Evolutionary conservation across 257 asterid species (phyloP).

Genomic region (Capsicum pubescens): DNA sequence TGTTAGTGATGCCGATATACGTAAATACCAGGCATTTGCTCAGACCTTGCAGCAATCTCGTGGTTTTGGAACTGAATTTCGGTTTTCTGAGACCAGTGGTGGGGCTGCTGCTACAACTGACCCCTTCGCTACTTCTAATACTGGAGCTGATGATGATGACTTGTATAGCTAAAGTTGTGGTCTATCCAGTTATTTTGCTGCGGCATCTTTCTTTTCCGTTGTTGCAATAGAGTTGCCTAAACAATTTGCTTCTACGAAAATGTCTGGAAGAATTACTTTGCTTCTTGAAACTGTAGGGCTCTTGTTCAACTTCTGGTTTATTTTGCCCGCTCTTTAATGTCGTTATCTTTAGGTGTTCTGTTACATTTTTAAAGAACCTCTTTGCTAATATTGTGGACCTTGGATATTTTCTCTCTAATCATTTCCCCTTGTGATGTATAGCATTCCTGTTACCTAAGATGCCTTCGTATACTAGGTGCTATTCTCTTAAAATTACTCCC

Average conservation of each 20-base stretch:
- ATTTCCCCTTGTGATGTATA: not conserved
- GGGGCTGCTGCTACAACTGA: conserved; percentile 48
- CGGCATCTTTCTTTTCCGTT: conserved; percentile 23
- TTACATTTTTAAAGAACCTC: conserved; percentile 7
- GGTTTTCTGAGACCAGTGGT: conserved; percentile 51
- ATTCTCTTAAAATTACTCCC: not conserved
- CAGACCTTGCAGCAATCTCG: conserved; percentile 72
- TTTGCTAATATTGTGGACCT: not conserved
- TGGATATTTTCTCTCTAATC: not conserved
- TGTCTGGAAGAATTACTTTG: not conserved
- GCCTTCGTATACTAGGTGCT: not conserved
- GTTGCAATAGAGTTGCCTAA: conserved; percentile 26
- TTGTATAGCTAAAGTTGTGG: conserved; percentile 44
- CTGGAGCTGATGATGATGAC: conserved; percentile 66
- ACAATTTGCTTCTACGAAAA: not conserved
- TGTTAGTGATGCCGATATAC: conserved; percentile 77
- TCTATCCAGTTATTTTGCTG: conserved; percentile 22
- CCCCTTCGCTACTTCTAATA: conserved; percentile 54
- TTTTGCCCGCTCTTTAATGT: conserved; percentile 6
- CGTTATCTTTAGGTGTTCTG: conserved; percentile 7
- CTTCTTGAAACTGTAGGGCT: conserved; percentile 9
- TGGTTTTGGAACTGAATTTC: conserved; percentile 70
- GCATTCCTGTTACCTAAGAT: not conserved
- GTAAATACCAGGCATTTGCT: conserved; percentile 71
- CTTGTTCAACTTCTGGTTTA: not conserved